phyloP scores from a whole-genome alignment of 2,329 filamentous ascomycete species.

The Clonostachys rosea region DNA sequence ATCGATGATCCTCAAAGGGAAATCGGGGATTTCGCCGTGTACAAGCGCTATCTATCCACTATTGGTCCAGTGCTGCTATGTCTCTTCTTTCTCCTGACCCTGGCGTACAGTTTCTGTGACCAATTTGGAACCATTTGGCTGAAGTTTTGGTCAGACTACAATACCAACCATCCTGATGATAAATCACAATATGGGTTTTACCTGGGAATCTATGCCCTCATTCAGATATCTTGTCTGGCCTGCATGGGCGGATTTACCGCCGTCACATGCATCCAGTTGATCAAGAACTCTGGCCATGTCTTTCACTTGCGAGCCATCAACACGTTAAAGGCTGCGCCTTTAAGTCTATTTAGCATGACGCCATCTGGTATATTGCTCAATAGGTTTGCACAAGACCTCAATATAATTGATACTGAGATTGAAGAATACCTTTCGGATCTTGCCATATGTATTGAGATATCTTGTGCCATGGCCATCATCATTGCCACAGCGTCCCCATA shows the following conservation, averaged over 20 bases:
- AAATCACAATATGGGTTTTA: constrained; percentile 12
- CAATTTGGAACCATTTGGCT: too few species aligned
- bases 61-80: too few species aligned
- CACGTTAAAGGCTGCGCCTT: constrained; percentile 27
- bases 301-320: constrained; percentile 24
- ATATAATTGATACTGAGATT: constrained; percentile 28
- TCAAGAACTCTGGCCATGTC: constrained; percentile 18
- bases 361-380: constrained; percentile 35
- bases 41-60: too few species aligned
- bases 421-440: too few species aligned
- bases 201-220: constrained; percentile 20
- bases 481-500: constrained; percentile 27
- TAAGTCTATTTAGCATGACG: constrained; percentile 33
- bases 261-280: constrained; percentile 13
- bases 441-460: too few species aligned
- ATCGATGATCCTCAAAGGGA: too few species aligned
- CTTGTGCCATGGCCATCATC: too few species aligned
- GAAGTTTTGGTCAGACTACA: too few species aligned
- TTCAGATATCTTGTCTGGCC: constrained; percentile 8
- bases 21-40: too few species aligned
- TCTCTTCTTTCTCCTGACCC: too few species aligned
- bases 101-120: too few species aligned
- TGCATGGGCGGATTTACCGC: constrained; percentile 9
- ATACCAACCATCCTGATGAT: too few species aligned
- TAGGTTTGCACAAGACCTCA: constrained; percentile 39